Evolutionary conservation across 148 eudicot species (phyloP), one percentile per base, ranked within the genome.

Genomic region (Amaranthus hypochondriacus): DNA sequence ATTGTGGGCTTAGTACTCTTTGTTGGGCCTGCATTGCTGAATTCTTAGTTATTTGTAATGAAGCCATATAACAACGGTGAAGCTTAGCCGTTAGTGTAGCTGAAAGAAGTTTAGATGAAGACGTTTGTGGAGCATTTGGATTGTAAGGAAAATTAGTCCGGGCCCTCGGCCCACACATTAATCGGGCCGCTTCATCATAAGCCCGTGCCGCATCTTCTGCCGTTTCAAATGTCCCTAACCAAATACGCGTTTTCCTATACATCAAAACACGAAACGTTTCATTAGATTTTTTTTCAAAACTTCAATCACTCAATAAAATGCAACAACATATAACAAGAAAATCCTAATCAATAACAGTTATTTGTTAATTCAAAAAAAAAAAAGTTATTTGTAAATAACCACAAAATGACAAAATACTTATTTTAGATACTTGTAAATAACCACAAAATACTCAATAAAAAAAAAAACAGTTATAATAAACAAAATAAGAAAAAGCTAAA

Each of bases 191-290:
- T 70, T 87, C 91, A 68, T 91, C 97, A 68, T 91, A 91, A 6
- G 93, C 97, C 48, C 86, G 73, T 3, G 97, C 97, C 7, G 97
- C 97, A 53, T 89, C 97, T 72, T 91, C 97, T 0, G 95, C 91
- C 5, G 95, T 89, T 67, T 89, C 95, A 11, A 87, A 89, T 44
- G 95, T 90, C 21, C 93, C 97, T 0, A 91, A 72, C 97, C 97
- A 91, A 49, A 91, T 89, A 71, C 96, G 85, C 7, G 96, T 91
- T 75, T 91, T 91, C 87, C 96, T 91, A 73, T 48, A 73, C 62
- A 48, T 15, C 9, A 21, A 43, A 46, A 51, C 5, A 48, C 55
- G 53, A 39, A 64, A 73, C 72, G 51, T 81, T 70, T 73, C 62
- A 39, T 67, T 6, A 18, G 72, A 18, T 46, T 7, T 47, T 21